Evolutionary conservation across 495 filamentous ascomycete genomes (phyloP).

Genomic region (Penicillium dipodomyicola): DNA sequence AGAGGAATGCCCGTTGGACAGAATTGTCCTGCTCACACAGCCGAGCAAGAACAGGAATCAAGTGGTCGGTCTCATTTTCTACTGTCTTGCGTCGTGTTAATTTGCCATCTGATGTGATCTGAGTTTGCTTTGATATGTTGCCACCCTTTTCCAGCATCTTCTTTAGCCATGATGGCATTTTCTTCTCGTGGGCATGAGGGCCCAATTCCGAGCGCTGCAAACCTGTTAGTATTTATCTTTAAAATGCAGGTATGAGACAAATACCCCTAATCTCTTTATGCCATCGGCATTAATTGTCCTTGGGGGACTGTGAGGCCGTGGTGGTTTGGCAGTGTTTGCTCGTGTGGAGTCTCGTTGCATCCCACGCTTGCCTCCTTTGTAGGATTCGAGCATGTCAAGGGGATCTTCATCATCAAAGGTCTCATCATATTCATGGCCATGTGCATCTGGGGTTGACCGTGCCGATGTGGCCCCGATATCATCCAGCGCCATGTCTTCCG

Average conservation of each 20-base stretch:
- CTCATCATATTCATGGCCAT: conserved; percentile 9
- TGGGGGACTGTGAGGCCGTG: conserved; percentile 14
- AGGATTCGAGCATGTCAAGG: not conserved
- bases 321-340: conserved; percentile 15
- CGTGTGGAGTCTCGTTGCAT: conserved; percentile 16
- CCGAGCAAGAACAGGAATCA: conserved; percentile 71
- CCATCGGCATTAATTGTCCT: conserved; percentile 14
- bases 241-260: conserved; percentile 2
- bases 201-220: conserved; percentile 63
- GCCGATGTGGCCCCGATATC: conserved; percentile 25
- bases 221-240: conserved; percentile 24
- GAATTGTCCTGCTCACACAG: conserved; percentile 65
- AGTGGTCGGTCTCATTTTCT: conserved; percentile 62
- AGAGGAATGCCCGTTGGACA: conserved; percentile 72
- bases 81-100: conserved; percentile 43
- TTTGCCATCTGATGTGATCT: conserved; percentile 51
- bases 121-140: conserved; percentile 54
- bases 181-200: conserved; percentile 78
- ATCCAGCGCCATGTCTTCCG: conserved; percentile 55
- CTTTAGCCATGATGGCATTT: conserved; percentile 81
- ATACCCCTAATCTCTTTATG: conserved; percentile 45
- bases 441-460: not conserved
- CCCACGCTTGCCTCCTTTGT: conserved; percentile 19
- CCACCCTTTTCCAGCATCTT: conserved; percentile 64
- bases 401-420: conserved; percentile 18